Evolutionary conservation across 306 rosid species (phyloP).

Genomic region (Vigna radiata): DNA sequence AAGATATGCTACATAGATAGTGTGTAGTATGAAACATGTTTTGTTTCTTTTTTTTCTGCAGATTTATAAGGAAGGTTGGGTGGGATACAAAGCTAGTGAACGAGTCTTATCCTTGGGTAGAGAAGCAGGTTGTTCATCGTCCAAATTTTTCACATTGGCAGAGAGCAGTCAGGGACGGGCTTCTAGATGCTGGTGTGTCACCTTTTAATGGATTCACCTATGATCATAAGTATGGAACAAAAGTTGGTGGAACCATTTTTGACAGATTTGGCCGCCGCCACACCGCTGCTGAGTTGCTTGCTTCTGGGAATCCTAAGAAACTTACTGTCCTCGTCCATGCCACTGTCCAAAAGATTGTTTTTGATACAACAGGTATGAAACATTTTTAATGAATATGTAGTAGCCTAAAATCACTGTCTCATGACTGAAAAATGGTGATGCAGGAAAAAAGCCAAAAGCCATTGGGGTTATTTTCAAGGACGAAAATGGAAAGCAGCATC

Average conservation of each 20-base stretch:
- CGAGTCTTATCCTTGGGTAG: conserved; percentile 78
- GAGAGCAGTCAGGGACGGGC: conserved; percentile 68
- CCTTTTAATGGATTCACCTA: conserved; percentile 90
- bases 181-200: conserved; percentile 68
- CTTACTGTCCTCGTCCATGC: conserved; percentile 74
- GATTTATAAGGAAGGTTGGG: conserved; percentile 64
- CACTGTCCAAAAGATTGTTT: conserved; percentile 73
- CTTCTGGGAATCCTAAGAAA: conserved; percentile 64
- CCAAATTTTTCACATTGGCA: conserved; percentile 65
- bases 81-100: conserved; percentile 75
- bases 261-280: conserved; percentile 82
- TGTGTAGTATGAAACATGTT: no score
- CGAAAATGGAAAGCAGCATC: conserved; percentile 69
- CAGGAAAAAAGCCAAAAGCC: conserved; percentile 70
- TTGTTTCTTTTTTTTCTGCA: conserved; percentile 32
- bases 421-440: background rate
- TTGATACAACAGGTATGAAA: conserved; percentile 53
- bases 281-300: conserved; percentile 76
- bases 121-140: conserved; percentile 73
- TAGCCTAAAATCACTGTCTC: no score
- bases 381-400: no score
- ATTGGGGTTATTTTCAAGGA: conserved; percentile 80
- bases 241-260: conserved; percentile 87
- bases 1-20: no score
- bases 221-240: conserved; percentile 81